Evolutionary conservation across 495 filamentous ascomycete species (phyloP).

Genomic region (Cairneyella variabilis): DNA sequence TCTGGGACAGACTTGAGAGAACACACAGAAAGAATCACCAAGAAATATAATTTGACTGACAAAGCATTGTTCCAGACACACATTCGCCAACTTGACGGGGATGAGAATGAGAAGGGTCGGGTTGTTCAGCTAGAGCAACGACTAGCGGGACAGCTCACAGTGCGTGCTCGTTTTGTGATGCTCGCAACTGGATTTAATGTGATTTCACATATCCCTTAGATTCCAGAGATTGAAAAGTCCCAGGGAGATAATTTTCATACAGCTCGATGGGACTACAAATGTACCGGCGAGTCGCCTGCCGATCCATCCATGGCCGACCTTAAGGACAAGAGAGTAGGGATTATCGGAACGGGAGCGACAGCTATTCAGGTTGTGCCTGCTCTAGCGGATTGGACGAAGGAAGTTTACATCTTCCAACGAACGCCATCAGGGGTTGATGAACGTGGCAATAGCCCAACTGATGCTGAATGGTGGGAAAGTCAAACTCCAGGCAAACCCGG

Average conservation of each 20-base stretch:
- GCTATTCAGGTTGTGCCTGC: slow-evolving; percentile 48
- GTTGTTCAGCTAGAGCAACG: no score
- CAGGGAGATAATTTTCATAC: slow-evolving; percentile 49
- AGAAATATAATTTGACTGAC: slow-evolving; percentile 40
- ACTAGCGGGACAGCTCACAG: not conserved
- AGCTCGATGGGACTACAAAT: slow-evolving; percentile 47
- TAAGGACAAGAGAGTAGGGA: slow-evolving; percentile 45
- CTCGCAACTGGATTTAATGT: not conserved
- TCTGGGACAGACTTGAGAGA: slow-evolving; percentile 39
- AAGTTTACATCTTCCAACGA: slow-evolving; percentile 53
- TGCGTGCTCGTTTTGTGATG: slow-evolving; percentile 2
- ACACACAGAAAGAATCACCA: slow-evolving; percentile 37
- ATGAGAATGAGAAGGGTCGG: slow-evolving; percentile 23
- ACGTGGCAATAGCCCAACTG: slow-evolving; percentile 46
- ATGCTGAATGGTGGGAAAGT: slow-evolving; percentile 38
- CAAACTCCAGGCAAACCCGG: slow-evolving; percentile 35
- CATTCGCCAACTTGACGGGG: slow-evolving; percentile 35
- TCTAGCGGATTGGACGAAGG: slow-evolving; percentile 46
- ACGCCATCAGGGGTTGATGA: slow-evolving; percentile 48
- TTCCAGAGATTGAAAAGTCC: slow-evolving; percentile 39
- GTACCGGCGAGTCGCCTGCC: slow-evolving; percentile 47
- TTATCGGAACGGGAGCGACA: slow-evolving; percentile 55
- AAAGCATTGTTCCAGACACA: slow-evolving; percentile 45
- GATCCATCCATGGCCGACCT: slow-evolving; percentile 46
- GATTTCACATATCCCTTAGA: slow-evolving; percentile 41